Evolutionary conservation across 805 yeast species (phyloP).

Genomic region (Metschnikowia santaceciliae): DNA sequence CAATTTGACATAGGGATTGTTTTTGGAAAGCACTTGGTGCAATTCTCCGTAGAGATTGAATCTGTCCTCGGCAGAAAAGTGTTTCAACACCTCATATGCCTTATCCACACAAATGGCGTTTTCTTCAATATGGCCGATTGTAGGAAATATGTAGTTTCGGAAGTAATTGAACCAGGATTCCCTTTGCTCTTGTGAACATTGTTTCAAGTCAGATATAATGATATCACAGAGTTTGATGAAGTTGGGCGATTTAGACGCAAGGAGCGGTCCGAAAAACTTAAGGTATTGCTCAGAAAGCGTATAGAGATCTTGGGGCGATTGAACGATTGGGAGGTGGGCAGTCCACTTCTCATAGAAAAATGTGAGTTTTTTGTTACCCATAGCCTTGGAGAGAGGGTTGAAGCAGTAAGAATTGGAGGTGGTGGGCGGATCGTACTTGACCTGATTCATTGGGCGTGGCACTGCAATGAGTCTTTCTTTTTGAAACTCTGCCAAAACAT

Average conservation of each 20-base stretch:
- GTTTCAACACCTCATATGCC: constrained; percentile 50
- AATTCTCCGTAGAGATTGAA: constrained; percentile 81
- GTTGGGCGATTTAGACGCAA: constrained; percentile 47
- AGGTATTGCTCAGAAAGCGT: constrained; percentile 47
- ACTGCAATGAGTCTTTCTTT: constrained; percentile 21
- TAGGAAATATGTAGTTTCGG: constrained; percentile 65
- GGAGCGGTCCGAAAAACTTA: constrained; percentile 50
- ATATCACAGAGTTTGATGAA: constrained; percentile 60
- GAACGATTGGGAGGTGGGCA: constrained; percentile 33
- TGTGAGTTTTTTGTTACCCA: constrained; percentile 22
- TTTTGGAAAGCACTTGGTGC: constrained; percentile 53
- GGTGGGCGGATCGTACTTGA: constrained; percentile 24
- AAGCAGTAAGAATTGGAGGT: constrained; percentile 23
- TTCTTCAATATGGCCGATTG: constrained; percentile 48
- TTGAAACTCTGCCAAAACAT: constrained; percentile 22
- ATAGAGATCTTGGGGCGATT: constrained; percentile 42
- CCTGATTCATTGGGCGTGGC: constrained; percentile 23
- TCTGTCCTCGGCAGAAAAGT: constrained; percentile 58
- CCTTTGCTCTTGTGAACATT: constrained; percentile 12
- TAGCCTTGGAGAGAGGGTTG: constrained; percentile 26
- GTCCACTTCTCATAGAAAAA: constrained; percentile 53
- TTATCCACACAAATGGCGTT: constrained; percentile 60
- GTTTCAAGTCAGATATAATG: constrained; percentile 37
- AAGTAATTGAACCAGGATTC: constrained; percentile 53
- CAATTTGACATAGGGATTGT: constrained; percentile 50